These are phyloP conservation scores for Blepharisma undulans DNA, from an alignment of 169 alveolate genomes.

Conservation along the genomic window DNA sequence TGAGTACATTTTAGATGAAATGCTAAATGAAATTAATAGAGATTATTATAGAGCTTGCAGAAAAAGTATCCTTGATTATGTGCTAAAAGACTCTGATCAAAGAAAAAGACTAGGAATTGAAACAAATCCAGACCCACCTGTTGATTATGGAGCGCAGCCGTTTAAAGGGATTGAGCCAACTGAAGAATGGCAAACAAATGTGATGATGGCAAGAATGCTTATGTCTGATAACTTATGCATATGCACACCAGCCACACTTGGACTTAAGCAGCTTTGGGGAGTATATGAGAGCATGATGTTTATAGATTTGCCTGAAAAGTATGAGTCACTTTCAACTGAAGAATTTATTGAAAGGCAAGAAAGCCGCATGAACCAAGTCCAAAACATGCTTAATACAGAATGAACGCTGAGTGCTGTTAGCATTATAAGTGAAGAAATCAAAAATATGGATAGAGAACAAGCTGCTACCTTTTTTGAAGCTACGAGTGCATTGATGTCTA, in stretches of 20 bases:
- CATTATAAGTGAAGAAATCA: constrained; percentile 71
- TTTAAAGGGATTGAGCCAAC: constrained; percentile 77
- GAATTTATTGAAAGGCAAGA: constrained; percentile 69
- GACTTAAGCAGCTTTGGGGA: constrained; percentile 74
- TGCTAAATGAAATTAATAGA: constrained; percentile 78
- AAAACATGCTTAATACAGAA: constrained; percentile 64
- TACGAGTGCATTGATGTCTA: constrained; percentile 82
- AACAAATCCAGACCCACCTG: constrained; percentile 66
- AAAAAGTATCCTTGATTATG: constrained; percentile 79
- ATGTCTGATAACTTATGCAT: constrained; percentile 77
- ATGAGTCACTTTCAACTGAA: constrained; percentile 62
- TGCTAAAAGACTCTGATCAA: constrained; percentile 75
- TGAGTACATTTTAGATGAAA: constrained; percentile 66
- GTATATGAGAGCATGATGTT: constrained; percentile 71
- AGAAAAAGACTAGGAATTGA: constrained; percentile 72
- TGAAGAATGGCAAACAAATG: constrained; percentile 83
- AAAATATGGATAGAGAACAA: constrained; percentile 69
- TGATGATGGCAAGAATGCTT: constrained; percentile 81
- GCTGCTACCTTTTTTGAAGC: constrained; percentile 79
- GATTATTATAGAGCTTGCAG: constrained; percentile 73
- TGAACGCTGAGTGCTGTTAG: constrained; percentile 81
- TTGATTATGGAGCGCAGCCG: constrained; percentile 78
- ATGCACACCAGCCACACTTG: constrained; percentile 73
- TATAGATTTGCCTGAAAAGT: constrained; percentile 75
- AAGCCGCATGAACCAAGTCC: constrained; percentile 63